Base-by-base conservation (phyloP, 345 rosid species). In the Turnera subulata region DNA sequence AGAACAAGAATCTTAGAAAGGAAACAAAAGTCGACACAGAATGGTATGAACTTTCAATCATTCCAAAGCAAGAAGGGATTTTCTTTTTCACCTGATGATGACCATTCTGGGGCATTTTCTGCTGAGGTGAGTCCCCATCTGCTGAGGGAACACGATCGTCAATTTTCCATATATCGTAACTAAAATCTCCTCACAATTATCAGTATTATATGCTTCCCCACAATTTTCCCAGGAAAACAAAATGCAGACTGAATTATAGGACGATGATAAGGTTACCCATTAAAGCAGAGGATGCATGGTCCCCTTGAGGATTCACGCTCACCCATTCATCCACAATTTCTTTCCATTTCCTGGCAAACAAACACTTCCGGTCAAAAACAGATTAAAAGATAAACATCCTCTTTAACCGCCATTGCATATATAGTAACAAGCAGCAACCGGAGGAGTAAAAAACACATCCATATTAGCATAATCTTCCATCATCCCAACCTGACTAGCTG, bases 251-350 rank as follows among this genome's bases (percentile, higher is more conserved):
- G 46, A 11, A n/a, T 13, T 26, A 56, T 54, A 9, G 17, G 46
- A 56, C 26, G 23, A 62, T 63, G 20, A 49, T 40, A 3, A 55
- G 33, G 48, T 46, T 91, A 84, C 97, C 94, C 80, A 93, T 82
- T 18, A 85, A 71, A 60, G 75, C 76, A 43, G 94, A 69, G 58
- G 99, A 74, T 58, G 82, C 87, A 43, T 64, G 77, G 69, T 82
- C 85, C 58, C 89, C 82, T 55, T 88, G 84, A 66, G 82, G 89
- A 80, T 93, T 89, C 76, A 78, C 59, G 68, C 70, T 86, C 68
- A 92, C 97, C 97, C 97, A 89, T 67, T 93, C 96, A 50, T 89
- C 94, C 22, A 89, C 97, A 39, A 72, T 93, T 52, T 82, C 94
- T 58, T 89, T 93, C 99, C 99, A 93, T 71, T 89, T 93, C 71